Evolutionary conservation across 2,329 filamentous ascomycete genomes (phyloP).

Genomic region (Mycogone perniciosa): DNA sequence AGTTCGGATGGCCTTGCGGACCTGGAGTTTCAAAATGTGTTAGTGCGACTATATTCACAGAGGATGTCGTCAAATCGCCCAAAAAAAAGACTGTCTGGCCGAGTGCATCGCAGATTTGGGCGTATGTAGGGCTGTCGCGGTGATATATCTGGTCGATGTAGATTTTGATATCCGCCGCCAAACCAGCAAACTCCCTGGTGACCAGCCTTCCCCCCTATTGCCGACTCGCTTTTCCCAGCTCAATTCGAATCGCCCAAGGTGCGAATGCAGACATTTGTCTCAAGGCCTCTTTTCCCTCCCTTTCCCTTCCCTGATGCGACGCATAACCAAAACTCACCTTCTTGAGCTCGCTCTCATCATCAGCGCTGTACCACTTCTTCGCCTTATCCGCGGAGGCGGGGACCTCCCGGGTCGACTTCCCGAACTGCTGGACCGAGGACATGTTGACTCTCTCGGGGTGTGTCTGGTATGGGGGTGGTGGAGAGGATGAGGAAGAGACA

Average conservation of each 20-base stretch:
- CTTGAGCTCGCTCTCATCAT: conserved; percentile 82
- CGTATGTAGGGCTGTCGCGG: background rate
- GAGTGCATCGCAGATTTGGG: conserved; percentile 8
- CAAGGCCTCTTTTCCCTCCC: background rate
- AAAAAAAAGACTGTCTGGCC: background rate
- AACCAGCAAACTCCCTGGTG: background rate
- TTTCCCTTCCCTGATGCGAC: conserved; percentile 6
- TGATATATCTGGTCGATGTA: background rate
- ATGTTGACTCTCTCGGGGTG: conserved; percentile 47
- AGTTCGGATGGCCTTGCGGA: conserved; percentile 88
- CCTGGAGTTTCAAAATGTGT: conserved; percentile 47
- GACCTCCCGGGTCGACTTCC: conserved; percentile 90
- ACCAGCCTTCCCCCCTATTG: conserved; percentile 1
- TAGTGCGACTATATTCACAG: conserved; percentile 17
- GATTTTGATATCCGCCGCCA: background rate
- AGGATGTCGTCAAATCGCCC: background rate
- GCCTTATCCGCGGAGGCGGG: conserved; percentile 85
- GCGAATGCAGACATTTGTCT: conserved; percentile 7
- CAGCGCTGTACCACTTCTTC: conserved; percentile 97
- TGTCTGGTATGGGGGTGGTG: conserved; percentile 31
- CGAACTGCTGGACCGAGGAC: conserved; percentile 90
- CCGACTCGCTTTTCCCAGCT: background rate
- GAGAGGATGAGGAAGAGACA: conserved; percentile 29
- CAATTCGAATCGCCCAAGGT: conserved; percentile 3
- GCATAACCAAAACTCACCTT: conserved; percentile 66